Evolutionary conservation across 1,284 basidiomycete species (phyloP).

Genomic region (Trametes polyzona): DNA sequence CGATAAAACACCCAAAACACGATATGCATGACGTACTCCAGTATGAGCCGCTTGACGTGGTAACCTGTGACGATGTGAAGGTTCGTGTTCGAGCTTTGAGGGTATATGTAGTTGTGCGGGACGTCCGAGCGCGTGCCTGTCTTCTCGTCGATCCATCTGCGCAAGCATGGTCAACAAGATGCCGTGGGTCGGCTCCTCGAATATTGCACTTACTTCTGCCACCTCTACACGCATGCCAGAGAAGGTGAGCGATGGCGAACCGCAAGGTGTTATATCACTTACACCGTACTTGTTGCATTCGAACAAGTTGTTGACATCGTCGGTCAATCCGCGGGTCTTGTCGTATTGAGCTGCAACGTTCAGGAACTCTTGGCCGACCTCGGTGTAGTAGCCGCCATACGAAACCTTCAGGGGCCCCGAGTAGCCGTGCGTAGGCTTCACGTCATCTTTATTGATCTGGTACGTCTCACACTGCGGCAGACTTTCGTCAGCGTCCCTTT

Average conservation of each 20-base stretch:
- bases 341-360: conserved; percentile 50
- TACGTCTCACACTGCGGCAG: conserved; percentile 54
- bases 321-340: conserved; percentile 23
- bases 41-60: conserved; percentile 33
- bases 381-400: conserved; percentile 39
- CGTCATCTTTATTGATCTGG: conserved; percentile 37
- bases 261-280: background rate
- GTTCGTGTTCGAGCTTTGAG: conserved; percentile 18
- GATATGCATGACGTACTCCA: conserved; percentile 26
- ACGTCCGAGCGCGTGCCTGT: conserved; percentile 62
- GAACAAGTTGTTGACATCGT: conserved; percentile 32
- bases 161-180: background rate
- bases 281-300: conserved; percentile 37
- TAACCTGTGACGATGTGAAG: conserved; percentile 31
- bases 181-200: no score
- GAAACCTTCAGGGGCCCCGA: conserved; percentile 59
- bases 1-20: background rate
- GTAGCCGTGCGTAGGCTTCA: conserved; percentile 51
- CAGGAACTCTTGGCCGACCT: conserved; percentile 50
- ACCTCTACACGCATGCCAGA: background rate
- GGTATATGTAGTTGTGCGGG: conserved; percentile 60
- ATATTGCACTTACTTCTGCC: background rate
- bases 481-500: no score
- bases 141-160: conserved; percentile 53
- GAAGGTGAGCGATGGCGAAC: background rate